Evolutionary conservation across 73 alveolate species (phyloP), one percentile per base, ranked within the genome.

Genomic region (Paramecium pentaurelia): DNA sequence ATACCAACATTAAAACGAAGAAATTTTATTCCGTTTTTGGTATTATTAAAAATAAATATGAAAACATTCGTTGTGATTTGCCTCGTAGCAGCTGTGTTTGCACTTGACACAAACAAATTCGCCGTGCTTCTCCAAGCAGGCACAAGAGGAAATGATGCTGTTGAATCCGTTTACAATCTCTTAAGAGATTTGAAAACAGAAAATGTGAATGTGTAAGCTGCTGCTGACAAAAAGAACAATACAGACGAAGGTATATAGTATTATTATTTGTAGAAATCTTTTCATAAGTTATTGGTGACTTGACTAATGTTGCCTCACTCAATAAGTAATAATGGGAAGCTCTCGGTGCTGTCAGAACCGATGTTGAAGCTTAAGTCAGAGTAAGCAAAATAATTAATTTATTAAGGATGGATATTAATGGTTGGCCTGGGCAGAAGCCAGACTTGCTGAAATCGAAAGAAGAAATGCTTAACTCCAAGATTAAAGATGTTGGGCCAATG

Each of bases 131-230:
- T 80, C 44, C 27, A 80, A 44, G 30, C 91, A 40, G 91, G 91
- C 58, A 80, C 91, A 44, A 42, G 91, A 80, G 71, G 77, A 80
- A 80, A 80, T 47, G 91, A 80, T 80, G 91, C 91, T 32, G 91
- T 80, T 47, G 91, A 80, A 49, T 80, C 91, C 12, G 91, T 80
- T 47, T 80, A 80, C 91, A 80, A 80, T 47, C 75, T 80, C 42
- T 27, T 80, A 11, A 80, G 91, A 45, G 91, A 80, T 80, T 42
- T 80, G 47, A 80, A 80, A 64, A 80, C 91, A 44, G 91, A 80
- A 44, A 80, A 80, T 47, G 91, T 80, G n/a, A 44, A 80, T 44
- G 91, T 80, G 25, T 47, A 80, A 49, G 91, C 91, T 45, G 91
- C 91, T 45, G 91, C 91, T 27, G 91, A 80, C 51, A 44, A 27